Base-by-base conservation (phyloP, 805 yeast species). In the Schwanniomyces occidentalis region DNA sequence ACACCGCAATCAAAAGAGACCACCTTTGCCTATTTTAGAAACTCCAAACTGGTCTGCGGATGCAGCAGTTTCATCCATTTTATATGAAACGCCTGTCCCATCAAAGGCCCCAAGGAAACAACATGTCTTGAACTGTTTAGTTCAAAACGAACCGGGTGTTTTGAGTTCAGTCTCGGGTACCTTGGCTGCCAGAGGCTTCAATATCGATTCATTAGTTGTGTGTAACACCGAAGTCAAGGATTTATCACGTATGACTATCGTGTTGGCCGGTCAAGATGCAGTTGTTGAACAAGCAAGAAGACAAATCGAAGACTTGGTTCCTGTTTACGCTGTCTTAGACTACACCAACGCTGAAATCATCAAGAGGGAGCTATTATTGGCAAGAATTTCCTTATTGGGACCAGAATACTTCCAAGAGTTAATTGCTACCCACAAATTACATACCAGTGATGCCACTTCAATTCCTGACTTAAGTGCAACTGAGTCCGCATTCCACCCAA, bases 71-170 rank as follows among this genome's bases (percentile, higher is more conserved):
- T 85, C 96, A 8, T 88, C 97, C 8, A 93, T 93, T 48, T 71
- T 93, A 45, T 91, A 90, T 65, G 98, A 93, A 61, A 87, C 96
- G 3, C 76, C 99, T 76, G 56, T 68, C 16, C 78, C 82, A 24
- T 69, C 79, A 2, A 65, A 51, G 31, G 74, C 77, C 4, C 86
- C 89, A 26, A 71, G 75, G 49, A 82, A 84, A 48, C 85, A 85
- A 54, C 99, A 93, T 52, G 95, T 93, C 28, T 74, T 93, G 59
- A 93, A 91, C 75, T 93, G 99, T 69, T 75, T 93, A 57, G 99
- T 93, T 12, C 98, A 93, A 67, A 91, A 93, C 63, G 99, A 93
- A 67, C 98, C 99, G 6, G 99, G 99, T 74, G 99, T 93, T 29
- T 71, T 93, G 52, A 83, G 95, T 22, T 78, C 91, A 36, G 86